Percentiles rank a stretch among this genome's conserved stretches.
phyloP scores from a whole-genome alignment of 768 basidiomycete genomes.

The Sarcomyxa edulis region DNA sequence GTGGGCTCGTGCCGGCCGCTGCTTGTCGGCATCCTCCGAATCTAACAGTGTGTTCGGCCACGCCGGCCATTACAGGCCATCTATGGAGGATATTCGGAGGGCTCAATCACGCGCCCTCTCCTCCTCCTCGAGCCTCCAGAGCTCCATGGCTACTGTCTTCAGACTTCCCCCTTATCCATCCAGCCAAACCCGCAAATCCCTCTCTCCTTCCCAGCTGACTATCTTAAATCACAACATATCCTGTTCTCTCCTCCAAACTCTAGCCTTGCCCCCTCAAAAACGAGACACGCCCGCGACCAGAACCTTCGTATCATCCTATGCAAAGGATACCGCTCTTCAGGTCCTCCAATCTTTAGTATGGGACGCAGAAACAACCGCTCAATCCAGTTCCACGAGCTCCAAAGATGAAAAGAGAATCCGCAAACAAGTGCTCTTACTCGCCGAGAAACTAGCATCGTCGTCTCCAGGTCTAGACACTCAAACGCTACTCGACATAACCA shows the following conservation, averaged over 20 bases:
- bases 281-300: slow-evolving; percentile 38
- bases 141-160: slow-evolving; percentile 6
- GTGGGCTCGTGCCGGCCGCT: too few species aligned
- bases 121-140: too few species aligned
- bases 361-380: slow-evolving; percentile 26
- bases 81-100: too few species aligned
- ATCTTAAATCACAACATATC: slow-evolving; percentile 44
- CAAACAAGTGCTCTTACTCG: slow-evolving; percentile 45
- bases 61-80: too few species aligned
- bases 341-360: slow-evolving; percentile 56
- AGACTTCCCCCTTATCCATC: slow-evolving; percentile 54
- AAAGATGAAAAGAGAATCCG: slow-evolving; percentile 41
- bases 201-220: slow-evolving; percentile 48
- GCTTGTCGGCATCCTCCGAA: too few species aligned
- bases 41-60: too few species aligned
- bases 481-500: slow-evolving; percentile 57
- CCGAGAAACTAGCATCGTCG: slow-evolving; percentile 43
- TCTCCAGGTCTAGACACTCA: slow-evolving; percentile 39
- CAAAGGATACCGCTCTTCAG: slow-evolving; percentile 48
- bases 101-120: too few species aligned
- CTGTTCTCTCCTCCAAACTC: slow-evolving; percentile 36
- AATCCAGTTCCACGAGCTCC: slow-evolving; percentile 19
- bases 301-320: slow-evolving; percentile 53
- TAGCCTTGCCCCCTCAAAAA: slow-evolving; percentile 44
- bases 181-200: slow-evolving; percentile 34